A percentile compares a stretch with the other conserved stretches of the same genome.
Evolutionary conservation across 768 basidiomycete species (phyloP).

Genomic region (Lyophyllum semitale): DNA sequence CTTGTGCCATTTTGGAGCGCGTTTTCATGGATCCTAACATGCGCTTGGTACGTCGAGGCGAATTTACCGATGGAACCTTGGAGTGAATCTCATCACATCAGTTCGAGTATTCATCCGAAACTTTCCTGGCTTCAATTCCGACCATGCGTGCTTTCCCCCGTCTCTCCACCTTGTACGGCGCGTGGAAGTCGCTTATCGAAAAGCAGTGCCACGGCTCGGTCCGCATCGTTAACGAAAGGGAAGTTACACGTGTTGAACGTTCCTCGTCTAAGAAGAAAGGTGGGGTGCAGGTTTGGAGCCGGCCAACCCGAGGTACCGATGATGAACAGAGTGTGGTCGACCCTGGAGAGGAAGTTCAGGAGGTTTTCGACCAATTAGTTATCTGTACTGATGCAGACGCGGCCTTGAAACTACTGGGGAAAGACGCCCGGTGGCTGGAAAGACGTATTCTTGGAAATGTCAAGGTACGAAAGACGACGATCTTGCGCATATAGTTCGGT

Average conservation of each 20-base stretch:
- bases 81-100: not conserved
- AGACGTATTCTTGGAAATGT: conserved; percentile 31
- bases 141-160: conserved; percentile 31
- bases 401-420: conserved; percentile 24
- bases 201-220: conserved; percentile 25
- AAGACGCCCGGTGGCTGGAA: conserved; percentile 29
- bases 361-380: conserved; percentile 28
- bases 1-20: conserved; percentile 31
- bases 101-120: conserved; percentile 33
- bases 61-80: not conserved
- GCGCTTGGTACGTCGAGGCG: conserved; percentile 25
- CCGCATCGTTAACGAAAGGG: conserved; percentile 22
- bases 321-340: conserved; percentile 26
- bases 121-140: conserved; percentile 30
- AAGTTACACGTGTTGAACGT: conserved; percentile 29
- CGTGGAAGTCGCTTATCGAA: conserved; percentile 28
- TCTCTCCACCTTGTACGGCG: conserved; percentile 25
- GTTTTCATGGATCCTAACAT: conserved; percentile 36
- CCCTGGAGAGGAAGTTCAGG: conserved; percentile 26
- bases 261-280: conserved; percentile 17
- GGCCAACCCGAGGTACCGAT: conserved; percentile 27
- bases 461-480: conserved; percentile 17
- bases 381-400: conserved; percentile 30
- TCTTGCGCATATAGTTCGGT: not conserved
- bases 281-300: conserved; percentile 26